A percentile compares a stretch with the other conserved stretches of the same genome.
phyloP scores from a whole-genome alignment of 768 basidiomycete genomes.

The Kwoniella shandongensis region DNA sequence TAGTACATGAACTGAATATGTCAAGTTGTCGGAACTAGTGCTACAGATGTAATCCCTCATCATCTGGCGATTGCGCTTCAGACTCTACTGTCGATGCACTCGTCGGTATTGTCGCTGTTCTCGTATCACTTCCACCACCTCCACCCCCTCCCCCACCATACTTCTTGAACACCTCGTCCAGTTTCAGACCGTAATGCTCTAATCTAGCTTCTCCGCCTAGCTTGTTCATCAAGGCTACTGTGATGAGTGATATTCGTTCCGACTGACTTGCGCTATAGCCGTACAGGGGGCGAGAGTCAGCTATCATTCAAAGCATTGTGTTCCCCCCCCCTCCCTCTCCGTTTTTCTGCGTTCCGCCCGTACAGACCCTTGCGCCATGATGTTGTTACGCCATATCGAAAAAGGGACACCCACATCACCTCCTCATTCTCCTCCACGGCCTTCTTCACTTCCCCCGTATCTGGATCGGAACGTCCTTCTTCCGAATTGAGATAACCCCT shows the following conservation, averaged over 20 bases:
- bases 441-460: slow-evolving; percentile 7
- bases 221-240: slow-evolving; percentile 38
- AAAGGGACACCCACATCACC: slow-evolving; percentile 35
- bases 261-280: slow-evolving; percentile 35
- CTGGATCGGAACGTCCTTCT: slow-evolving; percentile 9
- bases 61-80: no score
- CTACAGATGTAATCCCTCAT: no score
- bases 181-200: slow-evolving; percentile 34
- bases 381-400: no score
- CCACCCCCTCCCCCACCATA: background rate
- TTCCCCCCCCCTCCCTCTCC: no score
- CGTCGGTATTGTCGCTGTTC: no score
- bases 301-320: background rate
- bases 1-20: no score
- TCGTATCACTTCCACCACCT: slow-evolving; percentile 2
- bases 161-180: background rate
- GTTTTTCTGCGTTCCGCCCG: background rate
- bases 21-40: no score
- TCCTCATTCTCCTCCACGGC: slow-evolving; percentile 36
- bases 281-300: background rate
- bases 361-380: no score
- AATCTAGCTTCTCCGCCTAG: slow-evolving; percentile 34
- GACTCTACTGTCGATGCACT: no score
- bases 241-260: slow-evolving; percentile 41
- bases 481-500: slow-evolving; percentile 18